Percentiles rank a stretch among this genome's conserved stretches.
These are phyloP conservation scores for Aspergillus nanangensis DNA, from an alignment of 495 filamentous ascomycete genomes.

Conservation along the genomic window DNA sequence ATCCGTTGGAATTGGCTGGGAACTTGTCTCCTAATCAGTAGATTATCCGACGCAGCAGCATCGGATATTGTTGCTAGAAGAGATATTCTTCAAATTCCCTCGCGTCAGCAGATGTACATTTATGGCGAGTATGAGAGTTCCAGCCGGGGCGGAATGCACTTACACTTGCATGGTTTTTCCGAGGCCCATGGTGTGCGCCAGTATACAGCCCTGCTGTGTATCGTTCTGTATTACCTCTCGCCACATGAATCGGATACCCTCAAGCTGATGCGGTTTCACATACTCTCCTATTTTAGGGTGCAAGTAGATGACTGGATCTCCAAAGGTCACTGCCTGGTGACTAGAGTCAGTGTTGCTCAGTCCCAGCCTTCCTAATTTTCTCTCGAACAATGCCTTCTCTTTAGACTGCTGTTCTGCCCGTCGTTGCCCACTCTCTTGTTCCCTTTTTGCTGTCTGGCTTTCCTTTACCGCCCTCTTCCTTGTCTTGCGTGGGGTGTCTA, in stretches of 20 bases:
- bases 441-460: conserved; percentile 38
- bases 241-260: conserved; percentile 88
- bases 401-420: conserved; percentile 43
- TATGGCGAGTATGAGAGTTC: background rate
- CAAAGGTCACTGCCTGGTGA: conserved; percentile 65
- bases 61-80: conserved; percentile 70
- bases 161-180: conserved; percentile 89
- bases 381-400: conserved; percentile 44
- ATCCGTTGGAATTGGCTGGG: conserved; percentile 56
- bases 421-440: conserved; percentile 41
- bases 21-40: conserved; percentile 56
- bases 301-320: conserved; percentile 56
- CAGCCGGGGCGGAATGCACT: conserved; percentile 31
- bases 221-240: conserved; percentile 63
- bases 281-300: conserved; percentile 37
- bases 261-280: conserved; percentile 58
- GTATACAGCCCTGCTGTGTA: conserved; percentile 66
- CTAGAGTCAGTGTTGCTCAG: conserved; percentile 33
- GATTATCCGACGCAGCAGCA: conserved; percentile 55
- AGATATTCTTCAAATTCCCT: conserved; percentile 46
- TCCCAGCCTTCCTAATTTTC: conserved; percentile 30
- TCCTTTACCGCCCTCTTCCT: conserved; percentile 45
- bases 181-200: conserved; percentile 91
- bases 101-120: background rate
- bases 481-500: conserved; percentile 30